Conservation (phyloP, 23 red algal species). For the Agarophyton chilense region DNA sequence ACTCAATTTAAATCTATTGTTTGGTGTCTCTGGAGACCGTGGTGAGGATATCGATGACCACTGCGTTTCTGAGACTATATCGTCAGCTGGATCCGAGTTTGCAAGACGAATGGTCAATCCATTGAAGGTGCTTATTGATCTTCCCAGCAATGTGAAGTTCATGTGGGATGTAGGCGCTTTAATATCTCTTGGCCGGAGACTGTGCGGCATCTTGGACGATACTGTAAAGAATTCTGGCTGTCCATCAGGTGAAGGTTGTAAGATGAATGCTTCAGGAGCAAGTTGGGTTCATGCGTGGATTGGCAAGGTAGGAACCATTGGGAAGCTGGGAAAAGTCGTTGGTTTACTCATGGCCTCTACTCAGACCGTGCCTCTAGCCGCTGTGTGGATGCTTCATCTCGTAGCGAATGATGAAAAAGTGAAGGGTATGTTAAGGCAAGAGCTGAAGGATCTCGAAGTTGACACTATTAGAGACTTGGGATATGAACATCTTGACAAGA, state of each 20-base stretch:
- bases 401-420: slow-evolving; percentile 66
- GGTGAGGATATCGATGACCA: neutral
- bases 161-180: slow-evolving; percentile 65
- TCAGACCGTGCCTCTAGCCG: slow-evolving; percentile 91
- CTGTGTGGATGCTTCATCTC: slow-evolving; percentile 85
- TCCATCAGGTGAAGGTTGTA: neutral
- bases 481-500: slow-evolving; percentile 53
- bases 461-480: neutral
- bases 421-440: slow-evolving; percentile 37
- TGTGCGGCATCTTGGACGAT: slow-evolving; percentile 61
- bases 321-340: slow-evolving; percentile 94
- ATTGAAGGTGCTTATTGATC: slow-evolving; percentile 49
- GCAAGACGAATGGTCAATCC: slow-evolving; percentile 88
- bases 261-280: slow-evolving; percentile 10
- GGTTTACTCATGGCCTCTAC: slow-evolving; percentile 96
- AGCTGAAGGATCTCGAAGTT: slow-evolving; percentile 50
- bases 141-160: slow-evolving; percentile 74
- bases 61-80: slow-evolving; percentile 60
- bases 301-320: slow-evolving; percentile 83
- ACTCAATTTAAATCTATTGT: slow-evolving; percentile 89
- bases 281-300: slow-evolving; percentile 97
- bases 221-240: slow-evolving; percentile 3
- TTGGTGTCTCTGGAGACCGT: slow-evolving; percentile 4
- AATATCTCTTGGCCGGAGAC: slow-evolving; percentile 75
- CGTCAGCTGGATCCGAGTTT: slow-evolving; percentile 89